Percentiles rank a stretch among this genome's conserved stretches.
These are phyloP conservation scores for Apiospora sp. DNA, from an alignment of 2,329 filamentous ascomycete species.

Conservation along the genomic window DNA sequence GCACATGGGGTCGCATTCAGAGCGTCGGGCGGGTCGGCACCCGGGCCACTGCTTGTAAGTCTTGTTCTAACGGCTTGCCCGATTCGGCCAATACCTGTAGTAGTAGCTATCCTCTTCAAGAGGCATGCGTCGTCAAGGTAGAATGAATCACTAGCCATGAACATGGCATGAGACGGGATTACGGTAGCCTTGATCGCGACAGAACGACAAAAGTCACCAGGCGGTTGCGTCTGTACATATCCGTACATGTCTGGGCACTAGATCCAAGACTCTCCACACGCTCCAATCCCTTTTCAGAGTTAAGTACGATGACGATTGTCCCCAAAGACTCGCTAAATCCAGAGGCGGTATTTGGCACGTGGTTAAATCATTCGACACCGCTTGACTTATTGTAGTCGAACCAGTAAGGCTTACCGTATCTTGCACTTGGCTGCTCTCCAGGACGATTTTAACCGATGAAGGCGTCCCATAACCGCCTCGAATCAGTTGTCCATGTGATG, in stretches of 20 bases:
- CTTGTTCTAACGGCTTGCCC: neutral
- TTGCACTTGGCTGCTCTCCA: neutral
- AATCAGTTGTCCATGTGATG: neutral
- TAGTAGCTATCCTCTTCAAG: neutral
- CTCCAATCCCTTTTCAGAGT: neutral
- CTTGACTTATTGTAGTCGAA: neutral
- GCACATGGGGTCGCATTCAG: neutral
- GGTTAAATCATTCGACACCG: conserved; percentile 9
- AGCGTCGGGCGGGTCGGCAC: neutral
- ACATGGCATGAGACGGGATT: neutral
- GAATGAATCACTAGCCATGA: neutral
- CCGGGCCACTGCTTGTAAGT: conserved; percentile 8
- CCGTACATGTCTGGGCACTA: neutral
- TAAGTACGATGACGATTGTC: neutral
- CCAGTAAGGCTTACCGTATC: neutral
- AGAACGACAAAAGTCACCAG: neutral
- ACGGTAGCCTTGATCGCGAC: neutral
- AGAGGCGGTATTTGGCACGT: conserved; percentile 4
- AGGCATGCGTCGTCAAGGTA: neutral
- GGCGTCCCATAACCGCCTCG: neutral
- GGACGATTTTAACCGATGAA: neutral
- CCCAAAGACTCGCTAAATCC: neutral
- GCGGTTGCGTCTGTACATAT: neutral
- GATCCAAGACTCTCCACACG: conserved; percentile 6
- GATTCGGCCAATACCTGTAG: neutral